Evolutionary conservation across 192 early-diverging fungal species (phyloP).

Genomic region (Rhizoclosmatium sp.): DNA sequence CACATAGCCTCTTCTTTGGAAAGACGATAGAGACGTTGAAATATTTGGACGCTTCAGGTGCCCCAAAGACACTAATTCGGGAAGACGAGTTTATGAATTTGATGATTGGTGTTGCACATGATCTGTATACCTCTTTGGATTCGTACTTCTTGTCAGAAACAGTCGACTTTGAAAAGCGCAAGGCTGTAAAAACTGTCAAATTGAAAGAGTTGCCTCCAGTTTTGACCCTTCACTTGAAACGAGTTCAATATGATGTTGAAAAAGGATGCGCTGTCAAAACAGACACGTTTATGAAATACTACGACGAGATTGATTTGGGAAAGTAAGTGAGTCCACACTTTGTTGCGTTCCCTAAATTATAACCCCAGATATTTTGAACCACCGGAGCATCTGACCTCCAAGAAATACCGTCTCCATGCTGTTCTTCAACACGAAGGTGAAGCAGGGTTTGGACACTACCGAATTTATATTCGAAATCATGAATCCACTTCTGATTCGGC

Average conservation of each 20-base stretch:
- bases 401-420: conserved; percentile 33
- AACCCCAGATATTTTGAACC: conserved; percentile 4
- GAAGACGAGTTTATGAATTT: conserved; percentile 30
- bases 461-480: conserved; percentile 27
- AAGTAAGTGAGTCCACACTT: background rate
- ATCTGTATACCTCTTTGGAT: conserved; percentile 23
- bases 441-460: conserved; percentile 37
- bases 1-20: conserved; percentile 21
- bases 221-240: conserved; percentile 15
- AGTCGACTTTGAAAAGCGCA: conserved; percentile 24
- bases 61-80: background rate
- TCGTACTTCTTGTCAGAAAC: conserved; percentile 12
- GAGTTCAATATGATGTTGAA: conserved; percentile 34
- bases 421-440: conserved; percentile 39
- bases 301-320: conserved; percentile 27
- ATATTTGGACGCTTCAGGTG: background rate
- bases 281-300: conserved; percentile 27
- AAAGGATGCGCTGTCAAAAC: conserved; percentile 27
- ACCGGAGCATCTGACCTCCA: conserved; percentile 1
- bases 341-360: background rate
- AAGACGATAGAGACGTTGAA: conserved; percentile 21
- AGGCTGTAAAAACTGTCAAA: conserved; percentile 16
- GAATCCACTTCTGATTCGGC: background rate
- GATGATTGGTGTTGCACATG: background rate
- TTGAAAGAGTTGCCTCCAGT: conserved; percentile 19